Evolutionary conservation across 73 alveolate genomes (phyloP), one percentile per base, ranked within the genome.

Genomic region (Paramecium primaurelia): DNA sequence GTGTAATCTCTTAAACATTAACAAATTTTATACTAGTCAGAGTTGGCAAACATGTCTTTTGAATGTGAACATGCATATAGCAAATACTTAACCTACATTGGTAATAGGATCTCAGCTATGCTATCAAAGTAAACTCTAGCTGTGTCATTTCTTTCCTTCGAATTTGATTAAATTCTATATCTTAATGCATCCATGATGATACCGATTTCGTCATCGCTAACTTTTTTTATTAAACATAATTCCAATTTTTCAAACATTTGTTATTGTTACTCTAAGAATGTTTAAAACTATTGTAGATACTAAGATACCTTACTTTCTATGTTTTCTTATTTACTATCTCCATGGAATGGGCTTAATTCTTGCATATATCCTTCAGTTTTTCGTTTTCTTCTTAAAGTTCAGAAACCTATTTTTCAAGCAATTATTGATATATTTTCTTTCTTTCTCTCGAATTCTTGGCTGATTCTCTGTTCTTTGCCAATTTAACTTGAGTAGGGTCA

Each of bases 401-500:
- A 14, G 49, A n/a, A 20, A 80, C 91, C 38, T 80, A 45, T 26
- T 47, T 40, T 36, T 80, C 91, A 10, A 80, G 30, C 34, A 80
- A 44, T 26, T 80, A 25, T 45, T 80, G 49, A 44, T 80, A 80
- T 10, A 80, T 47, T 47, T 80, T 80, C 58, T 80, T 80, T 26
- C 91, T 80, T 12, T 80, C 91, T 42, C 91, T 80, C 7, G 91
- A 80, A 47, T 80, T 80, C 34, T 80, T 80, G 9, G 91, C 91
- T 10, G 91, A 80, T 47, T 80, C 91, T 64, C 91, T 80, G 25
- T 80, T 80, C 77, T 80, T 80, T 26, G 91, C 91, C 51, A 80
- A 44, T 36, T 80, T 80, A 25, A 36, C 64, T 58, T 87, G 34
- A 30, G 58, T 60, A 25, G 47, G 44, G 26, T 80, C 91, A 28